Conservation (phyloP, 2,329 filamentous ascomycete genomes). For the Clarireedia monteithiana region DNA sequence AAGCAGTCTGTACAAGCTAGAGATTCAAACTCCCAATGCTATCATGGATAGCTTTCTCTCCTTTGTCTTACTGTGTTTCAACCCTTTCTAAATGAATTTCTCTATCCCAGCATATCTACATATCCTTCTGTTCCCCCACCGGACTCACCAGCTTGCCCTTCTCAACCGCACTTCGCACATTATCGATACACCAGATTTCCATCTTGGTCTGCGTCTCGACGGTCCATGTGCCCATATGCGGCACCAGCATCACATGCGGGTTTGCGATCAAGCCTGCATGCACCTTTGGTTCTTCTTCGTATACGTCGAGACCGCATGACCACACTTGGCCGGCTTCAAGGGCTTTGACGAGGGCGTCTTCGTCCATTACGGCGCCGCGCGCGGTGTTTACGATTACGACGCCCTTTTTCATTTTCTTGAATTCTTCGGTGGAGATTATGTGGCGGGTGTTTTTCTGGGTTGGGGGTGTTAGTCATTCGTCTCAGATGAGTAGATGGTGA, state of each 20-base stretch:
- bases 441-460: constrained; percentile 56
- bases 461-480: not conserved
- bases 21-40: no score
- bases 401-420: constrained; percentile 69
- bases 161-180: constrained; percentile 56
- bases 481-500: not conserved
- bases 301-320: constrained; percentile 72
- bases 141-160: constrained; percentile 56
- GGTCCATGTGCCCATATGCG: constrained; percentile 83
- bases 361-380: constrained; percentile 74
- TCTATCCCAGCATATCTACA: constrained; percentile 20
- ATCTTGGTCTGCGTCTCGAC: constrained; percentile 56
- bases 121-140: constrained; percentile 61
- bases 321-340: constrained; percentile 62
- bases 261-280: constrained; percentile 67
- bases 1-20: no score
- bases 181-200: constrained; percentile 70
- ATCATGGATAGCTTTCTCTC: no score
- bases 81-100: not conserved
- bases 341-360: constrained; percentile 68
- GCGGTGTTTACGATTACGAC: constrained; percentile 77
- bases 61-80: no score
- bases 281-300: constrained; percentile 70
- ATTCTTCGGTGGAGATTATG: constrained; percentile 64
- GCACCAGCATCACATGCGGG: constrained; percentile 64